A percentile compares a stretch with the other conserved stretches of the same genome.
phyloP scores from a whole-genome alignment of 106 monocot species.

The Platanthera guangdongensis region DNA sequence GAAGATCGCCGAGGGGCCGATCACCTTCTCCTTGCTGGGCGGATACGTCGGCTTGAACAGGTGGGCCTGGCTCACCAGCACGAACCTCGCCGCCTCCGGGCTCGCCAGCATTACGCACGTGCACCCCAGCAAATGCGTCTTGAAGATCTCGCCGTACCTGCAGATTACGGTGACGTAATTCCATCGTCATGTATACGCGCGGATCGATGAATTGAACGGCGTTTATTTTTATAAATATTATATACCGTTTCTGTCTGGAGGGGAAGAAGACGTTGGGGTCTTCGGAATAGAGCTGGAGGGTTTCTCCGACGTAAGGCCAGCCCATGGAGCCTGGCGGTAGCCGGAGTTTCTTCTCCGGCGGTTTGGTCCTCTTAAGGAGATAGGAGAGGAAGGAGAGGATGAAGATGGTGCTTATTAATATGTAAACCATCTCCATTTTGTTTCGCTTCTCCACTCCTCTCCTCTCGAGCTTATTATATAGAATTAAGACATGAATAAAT shows the following conservation, averaged over 20 bases:
- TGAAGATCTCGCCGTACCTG: slow-evolving; percentile 73
- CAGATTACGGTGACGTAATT: too few species aligned
- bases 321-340: slow-evolving; percentile 13
- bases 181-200: neutral
- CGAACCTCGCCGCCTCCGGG: slow-evolving; percentile 74
- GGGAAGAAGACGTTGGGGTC: slow-evolving; percentile 13
- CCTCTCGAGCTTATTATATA: neutral
- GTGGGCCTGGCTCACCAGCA: slow-evolving; percentile 46
- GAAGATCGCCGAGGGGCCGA: slow-evolving; percentile 72
- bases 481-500: neutral
- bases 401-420: neutral
- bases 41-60: slow-evolving; percentile 80
- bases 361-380: neutral
- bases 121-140: slow-evolving; percentile 60
- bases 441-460: neutral
- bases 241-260: slow-evolving; percentile 30
- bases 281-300: slow-evolving; percentile 6
- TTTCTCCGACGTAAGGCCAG: slow-evolving; percentile 8
- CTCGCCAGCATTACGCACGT: slow-evolving; percentile 82
- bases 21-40: slow-evolving; percentile 67
- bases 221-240: neutral
- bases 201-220: neutral
- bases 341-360: neutral
- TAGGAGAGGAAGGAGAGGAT: neutral
- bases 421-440: neutral